Percentiles rank a stretch among this genome's conserved stretches.
phyloP scores from a whole-genome alignment of 2,329 filamentous ascomycete genomes.

The Mycosphaerella sp. region DNA sequence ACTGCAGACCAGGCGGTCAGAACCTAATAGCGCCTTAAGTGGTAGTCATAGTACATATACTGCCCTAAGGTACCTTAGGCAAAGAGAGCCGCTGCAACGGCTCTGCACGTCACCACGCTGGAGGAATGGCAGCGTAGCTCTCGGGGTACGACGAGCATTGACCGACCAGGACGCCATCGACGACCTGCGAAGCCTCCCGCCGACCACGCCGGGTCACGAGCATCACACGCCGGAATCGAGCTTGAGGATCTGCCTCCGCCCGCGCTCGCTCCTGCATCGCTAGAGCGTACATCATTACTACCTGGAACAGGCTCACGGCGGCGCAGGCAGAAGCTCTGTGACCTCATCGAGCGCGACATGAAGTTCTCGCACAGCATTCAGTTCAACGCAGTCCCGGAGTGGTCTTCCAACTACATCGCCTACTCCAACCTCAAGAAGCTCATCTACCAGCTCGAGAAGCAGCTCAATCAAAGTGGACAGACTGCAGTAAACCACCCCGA shows the following conservation, averaged over 20 bases:
- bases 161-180: constrained; percentile 1
- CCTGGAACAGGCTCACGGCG: constrained; percentile 12
- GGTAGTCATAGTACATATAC: no score
- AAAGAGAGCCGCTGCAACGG: constrained; percentile 5
- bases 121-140: constrained; percentile 9
- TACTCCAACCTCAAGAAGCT: constrained; percentile 99
- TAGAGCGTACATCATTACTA: neutral
- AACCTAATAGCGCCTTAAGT: no score
- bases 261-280: constrained; percentile 10
- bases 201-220: neutral
- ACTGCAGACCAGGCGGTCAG: neutral
- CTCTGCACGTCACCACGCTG: constrained; percentile 9
- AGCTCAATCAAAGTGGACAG: constrained; percentile 53
- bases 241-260: constrained; percentile 27
- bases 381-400: constrained; percentile 99
- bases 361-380: constrained; percentile 99
- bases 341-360: constrained; percentile 80
- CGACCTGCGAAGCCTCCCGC: neutral
- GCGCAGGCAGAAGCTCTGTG: constrained; percentile 55
- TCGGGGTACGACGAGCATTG: constrained; percentile 8
- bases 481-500: constrained; percentile 47
- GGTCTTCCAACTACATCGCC: constrained; percentile 95
- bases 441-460: constrained; percentile 92
- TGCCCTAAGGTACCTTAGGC: neutral
- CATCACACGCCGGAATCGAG: constrained; percentile 14